Evolutionary conservation across 306 rosid genomes (phyloP).

Genomic region (Prunus padus): DNA sequence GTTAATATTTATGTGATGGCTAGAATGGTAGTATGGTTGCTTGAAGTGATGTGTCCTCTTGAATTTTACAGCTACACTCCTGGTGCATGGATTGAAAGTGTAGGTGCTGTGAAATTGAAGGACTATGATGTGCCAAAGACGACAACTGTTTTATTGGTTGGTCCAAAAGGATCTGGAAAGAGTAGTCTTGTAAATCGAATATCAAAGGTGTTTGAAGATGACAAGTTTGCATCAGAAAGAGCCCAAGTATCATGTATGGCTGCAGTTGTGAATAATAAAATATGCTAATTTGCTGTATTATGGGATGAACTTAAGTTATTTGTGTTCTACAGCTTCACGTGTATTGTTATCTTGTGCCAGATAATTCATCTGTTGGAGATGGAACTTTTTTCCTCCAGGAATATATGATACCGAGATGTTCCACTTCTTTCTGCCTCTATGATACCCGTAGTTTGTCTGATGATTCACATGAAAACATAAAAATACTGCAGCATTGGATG

Average conservation of each 20-base stretch:
- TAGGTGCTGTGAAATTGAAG: conserved; percentile 39
- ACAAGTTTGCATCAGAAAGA: conserved; percentile 58
- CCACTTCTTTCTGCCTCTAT: conserved; percentile 62
- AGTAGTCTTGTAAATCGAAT: conserved; percentile 86
- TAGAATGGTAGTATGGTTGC: conserved; percentile 15
- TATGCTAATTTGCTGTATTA: conserved; percentile 17
- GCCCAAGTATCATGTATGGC: conserved; percentile 85
- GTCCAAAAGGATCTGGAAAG: conserved; percentile 86
- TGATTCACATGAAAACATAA: conserved; percentile 40
- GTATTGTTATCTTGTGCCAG: conserved; percentile 38
- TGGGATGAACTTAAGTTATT: neutral
- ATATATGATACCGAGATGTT: conserved; percentile 73
- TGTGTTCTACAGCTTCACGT: neutral
- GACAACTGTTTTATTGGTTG: conserved; percentile 65
- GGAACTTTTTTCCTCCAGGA: conserved; percentile 86
- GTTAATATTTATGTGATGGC: neutral
- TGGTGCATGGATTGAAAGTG: conserved; percentile 69
- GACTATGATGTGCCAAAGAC: conserved; percentile 78
- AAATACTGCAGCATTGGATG: conserved; percentile 66
- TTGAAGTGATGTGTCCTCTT: conserved; percentile 24
- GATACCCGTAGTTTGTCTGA: conserved; percentile 79
- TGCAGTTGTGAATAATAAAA: conserved; percentile 11
- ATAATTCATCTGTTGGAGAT: conserved; percentile 56
- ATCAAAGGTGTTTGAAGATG: conserved; percentile 65
- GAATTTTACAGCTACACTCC: conserved; percentile 61